Base-by-base conservation (phyloP, 148 eudicot genomes). In the Beta vulgaris region DNA sequence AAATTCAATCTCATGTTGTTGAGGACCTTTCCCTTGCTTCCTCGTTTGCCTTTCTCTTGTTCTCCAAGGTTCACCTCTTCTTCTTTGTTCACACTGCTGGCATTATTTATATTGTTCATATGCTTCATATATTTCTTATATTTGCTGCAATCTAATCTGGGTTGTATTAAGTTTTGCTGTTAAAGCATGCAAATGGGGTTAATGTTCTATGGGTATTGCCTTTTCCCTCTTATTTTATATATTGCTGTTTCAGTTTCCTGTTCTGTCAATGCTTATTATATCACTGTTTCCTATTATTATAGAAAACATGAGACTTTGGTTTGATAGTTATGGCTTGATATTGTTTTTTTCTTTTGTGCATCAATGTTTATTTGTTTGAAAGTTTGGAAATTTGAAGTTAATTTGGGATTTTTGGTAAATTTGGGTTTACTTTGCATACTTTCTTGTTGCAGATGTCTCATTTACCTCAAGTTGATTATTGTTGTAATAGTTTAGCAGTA, bases 41-140 rank as follows among this genome's bases (percentile, higher is more conserved):
- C 86, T 68, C 83, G 83, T 79, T 51, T 64, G 15, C 53, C 80
- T 18, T 36, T 73, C 7, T 69, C 81, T 40, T 53, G 51, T 37
- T 69, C 51, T 71, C 77, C 8, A 58, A 83, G 86, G 86, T 83
- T 19, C 32, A 31, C 51, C 68, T 55, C 68, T 53, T 73, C 51
- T 49, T 28, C 74, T 26, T 66, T 58, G 2, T 26, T 57, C 28
- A 31, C 39, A 0, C 0, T 61, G 37, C 31, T n/a, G n/a, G n/a
- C n/a, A n/a, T n/a, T n/a, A n/a, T n/a, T n/a, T n/a, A n/a, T n/a
- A n/a, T n/a, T n/a, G n/a, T n/a, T n/a, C n/a, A n/a, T n/a, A n/a
- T n/a, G n/a, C n/a, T n/a, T n/a, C n/a, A n/a, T n/a, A n/a, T n/a
- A 40, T 10, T 12, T 40, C 4, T 11, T 7, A n/a, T n/a, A n/a